Base-by-base conservation (phyloP, 768 basidiomycete species). In the Pulveroboletus ravenelii region DNA sequence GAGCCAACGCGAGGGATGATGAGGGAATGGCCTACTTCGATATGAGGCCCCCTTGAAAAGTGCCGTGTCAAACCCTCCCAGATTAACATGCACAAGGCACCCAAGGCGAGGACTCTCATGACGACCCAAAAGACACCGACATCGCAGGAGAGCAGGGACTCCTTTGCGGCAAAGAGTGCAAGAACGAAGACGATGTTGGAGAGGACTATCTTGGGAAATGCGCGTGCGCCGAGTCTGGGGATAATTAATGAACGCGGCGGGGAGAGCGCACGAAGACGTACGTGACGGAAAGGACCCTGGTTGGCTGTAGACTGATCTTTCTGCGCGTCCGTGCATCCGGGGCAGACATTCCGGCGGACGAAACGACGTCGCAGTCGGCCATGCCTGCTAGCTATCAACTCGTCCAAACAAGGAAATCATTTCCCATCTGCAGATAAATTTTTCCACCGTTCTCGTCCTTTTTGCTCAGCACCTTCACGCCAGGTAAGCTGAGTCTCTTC, bases 71-170 rank as follows among this genome's bases (percentile, higher is more conserved):
- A 52, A 1, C 69, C 74, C 53, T 82, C 81, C 83, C 85, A 83
- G 17, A 79, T 66, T 40, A 87, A 56, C 38, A 80, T 76, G 17
- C 79, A 82, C 47, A 87, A 59, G n/a, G 79, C 84, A n/a, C 81
- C 85, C 56, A 82, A 80, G 3, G 84, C 85, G 46, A 90, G 71
- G 43, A 88, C 76, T 54, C 86, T 73, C 71, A 89, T 82, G 31
- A 85, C 73, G 13, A 88, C 73, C 89, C 87, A 90, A 61, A 89
- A 84, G 9, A 85, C 78, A 7, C 84, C 83, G 18, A 84, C 78
- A 63, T 87, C 83, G 35, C 77, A 76, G 15, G 79, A 72, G 41
- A 90, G 68, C 7, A 89, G 67, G 72, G 80, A 79, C 58, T 82
- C 84, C 69, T 86, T 87, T 44, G 79, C 75, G 6, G 80, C 76